Evolutionary conservation across 257 asterid genomes (phyloP).

Genomic region (Agastache rugosa): DNA sequence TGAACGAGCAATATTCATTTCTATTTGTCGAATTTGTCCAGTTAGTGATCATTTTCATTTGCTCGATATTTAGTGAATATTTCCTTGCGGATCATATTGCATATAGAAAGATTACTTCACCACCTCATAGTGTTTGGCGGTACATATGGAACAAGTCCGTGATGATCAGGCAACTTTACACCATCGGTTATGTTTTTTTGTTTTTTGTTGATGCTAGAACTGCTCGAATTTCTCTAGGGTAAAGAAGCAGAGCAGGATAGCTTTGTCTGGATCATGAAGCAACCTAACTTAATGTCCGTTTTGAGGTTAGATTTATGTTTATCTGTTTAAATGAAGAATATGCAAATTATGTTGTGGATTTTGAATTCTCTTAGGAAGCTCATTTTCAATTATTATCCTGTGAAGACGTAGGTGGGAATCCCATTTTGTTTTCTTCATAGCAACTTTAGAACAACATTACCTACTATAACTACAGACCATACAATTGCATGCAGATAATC

Average conservation of each 20-base stretch:
- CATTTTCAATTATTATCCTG: background rate
- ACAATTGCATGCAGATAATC: too few relatives aligned
- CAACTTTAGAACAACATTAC: too few relatives aligned
- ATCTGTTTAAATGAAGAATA: conserved; percentile 14
- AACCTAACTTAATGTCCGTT: conserved; percentile 54
- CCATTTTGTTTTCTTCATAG: too few relatives aligned
- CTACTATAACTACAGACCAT: too few relatives aligned
- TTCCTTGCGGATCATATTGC: background rate
- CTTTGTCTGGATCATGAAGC: conserved; percentile 67
- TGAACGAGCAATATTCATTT: too few relatives aligned
- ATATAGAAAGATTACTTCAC: background rate
- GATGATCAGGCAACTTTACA: background rate
- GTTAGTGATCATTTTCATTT: too few relatives aligned
- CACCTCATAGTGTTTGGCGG: background rate
- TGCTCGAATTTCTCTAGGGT: conserved; percentile 54
- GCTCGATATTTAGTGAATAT: conserved; percentile 37
- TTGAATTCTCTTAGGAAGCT: conserved; percentile 31
- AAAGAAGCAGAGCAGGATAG: conserved; percentile 74
- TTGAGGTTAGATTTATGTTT: conserved; percentile 19
- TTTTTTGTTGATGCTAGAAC: conserved; percentile 2
- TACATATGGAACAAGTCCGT: background rate
- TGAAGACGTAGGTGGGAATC: background rate
- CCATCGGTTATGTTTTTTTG: background rate
- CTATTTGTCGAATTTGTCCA: too few relatives aligned
- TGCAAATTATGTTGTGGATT: conserved; percentile 6